phyloP scores from a whole-genome alignment of 1,139 yeast species.

The Tardiomyces depauwii region DNA sequence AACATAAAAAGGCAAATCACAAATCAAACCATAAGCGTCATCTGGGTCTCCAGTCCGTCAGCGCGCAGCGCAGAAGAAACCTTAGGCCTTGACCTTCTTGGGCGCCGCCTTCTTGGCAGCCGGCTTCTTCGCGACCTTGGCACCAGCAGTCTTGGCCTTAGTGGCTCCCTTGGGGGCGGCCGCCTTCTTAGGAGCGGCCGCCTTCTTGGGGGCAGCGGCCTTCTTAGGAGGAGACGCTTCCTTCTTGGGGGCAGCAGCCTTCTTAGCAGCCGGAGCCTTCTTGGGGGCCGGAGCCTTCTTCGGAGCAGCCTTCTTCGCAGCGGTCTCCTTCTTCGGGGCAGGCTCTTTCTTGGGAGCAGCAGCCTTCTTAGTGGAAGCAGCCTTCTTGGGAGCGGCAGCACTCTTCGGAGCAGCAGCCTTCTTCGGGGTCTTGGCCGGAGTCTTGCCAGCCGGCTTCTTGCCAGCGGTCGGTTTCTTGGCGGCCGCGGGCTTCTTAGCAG shows the following conservation, averaged over 20 bases:
- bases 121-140: constrained; percentile 21
- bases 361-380: constrained; percentile 15
- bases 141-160: constrained; percentile 6
- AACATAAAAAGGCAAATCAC: not conserved
- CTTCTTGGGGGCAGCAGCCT: constrained; percentile 41
- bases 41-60: not conserved
- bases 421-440: constrained; percentile 8
- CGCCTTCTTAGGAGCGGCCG: constrained; percentile 23
- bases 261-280: constrained; percentile 37
- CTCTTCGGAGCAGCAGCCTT: constrained; percentile 12
- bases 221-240: constrained; percentile 34
- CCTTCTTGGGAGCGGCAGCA: constrained; percentile 23
- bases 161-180: constrained; percentile 22
- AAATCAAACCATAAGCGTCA: not conserved
- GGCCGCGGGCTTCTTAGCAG: constrained; percentile 16
- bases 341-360: constrained; percentile 14
- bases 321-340: constrained; percentile 8
- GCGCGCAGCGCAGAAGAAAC: not conserved
- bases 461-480: constrained; percentile 7
- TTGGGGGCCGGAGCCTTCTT: constrained; percentile 34
- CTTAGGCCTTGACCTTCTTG: constrained; percentile 12
- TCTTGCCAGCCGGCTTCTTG: constrained; percentile 4
- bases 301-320: constrained; percentile 24
- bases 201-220: constrained; percentile 41
- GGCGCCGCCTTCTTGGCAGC: constrained; percentile 19